Percentiles rank a stretch among this genome's conserved stretches.
Evolutionary conservation across 768 basidiomycete species (phyloP).

Genomic region (Phallus indusiatus): DNA sequence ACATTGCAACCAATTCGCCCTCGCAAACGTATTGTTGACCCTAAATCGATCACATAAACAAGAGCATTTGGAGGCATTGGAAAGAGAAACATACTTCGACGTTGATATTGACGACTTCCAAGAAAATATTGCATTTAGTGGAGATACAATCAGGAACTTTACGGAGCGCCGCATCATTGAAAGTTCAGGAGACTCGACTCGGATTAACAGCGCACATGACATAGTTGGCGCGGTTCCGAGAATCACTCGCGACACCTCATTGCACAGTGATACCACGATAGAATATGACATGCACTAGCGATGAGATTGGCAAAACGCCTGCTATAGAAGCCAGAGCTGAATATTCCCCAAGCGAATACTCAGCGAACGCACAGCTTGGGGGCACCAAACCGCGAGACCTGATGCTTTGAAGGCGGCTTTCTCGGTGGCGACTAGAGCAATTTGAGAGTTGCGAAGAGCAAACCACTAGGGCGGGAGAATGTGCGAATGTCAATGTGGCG

Average conservation of each 20-base stretch:
- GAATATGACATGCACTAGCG: constrained; percentile 96
- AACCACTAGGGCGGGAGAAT: constrained; percentile 90
- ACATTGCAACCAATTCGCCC: constrained; percentile 89
- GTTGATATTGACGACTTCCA: constrained; percentile 98
- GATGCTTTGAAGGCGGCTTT: constrained; percentile 98
- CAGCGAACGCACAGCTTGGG: constrained; percentile 86
- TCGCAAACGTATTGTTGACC: constrained; percentile 99
- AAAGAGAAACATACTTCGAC: constrained; percentile 53
- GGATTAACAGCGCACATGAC: constrained; percentile 99
- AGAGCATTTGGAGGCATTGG: not conserved
- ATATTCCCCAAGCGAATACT: constrained; percentile 97
- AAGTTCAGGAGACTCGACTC: constrained; percentile 85
- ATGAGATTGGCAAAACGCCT: constrained; percentile 89
- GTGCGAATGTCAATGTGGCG: constrained; percentile 88
- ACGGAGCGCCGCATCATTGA: constrained; percentile 90
- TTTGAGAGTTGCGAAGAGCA: constrained; percentile 96
- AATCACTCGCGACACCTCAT: constrained; percentile 93
- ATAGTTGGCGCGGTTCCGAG: constrained; percentile 88
- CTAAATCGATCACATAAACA: constrained; percentile 28
- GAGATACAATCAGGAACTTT: constrained; percentile 94
- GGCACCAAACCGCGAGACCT: constrained; percentile 93
- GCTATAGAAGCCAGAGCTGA: constrained; percentile 97
- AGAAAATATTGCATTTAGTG: constrained; percentile 62
- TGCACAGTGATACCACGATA: constrained; percentile 99
- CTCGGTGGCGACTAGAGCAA: constrained; percentile 95